Percentiles rank a stretch among this genome's conserved stretches.
Conservation (phyloP, 2,329 filamentous ascomycete genomes). For the Trichoderma sp. region DNA sequence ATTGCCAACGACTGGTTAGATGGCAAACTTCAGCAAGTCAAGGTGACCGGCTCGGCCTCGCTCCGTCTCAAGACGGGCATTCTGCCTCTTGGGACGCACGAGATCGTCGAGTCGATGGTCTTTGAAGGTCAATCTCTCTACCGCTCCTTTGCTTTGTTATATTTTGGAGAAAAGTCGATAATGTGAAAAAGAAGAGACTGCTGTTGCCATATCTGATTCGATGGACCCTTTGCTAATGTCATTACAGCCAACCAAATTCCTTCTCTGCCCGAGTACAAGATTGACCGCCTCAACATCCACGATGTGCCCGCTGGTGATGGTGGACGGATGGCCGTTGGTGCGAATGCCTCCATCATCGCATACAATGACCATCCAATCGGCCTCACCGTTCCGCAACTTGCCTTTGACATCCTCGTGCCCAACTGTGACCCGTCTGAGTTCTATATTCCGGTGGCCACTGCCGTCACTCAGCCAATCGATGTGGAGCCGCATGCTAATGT, state of each 20-base stretch:
- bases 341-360: slow-evolving; percentile 73
- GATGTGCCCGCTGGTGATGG: slow-evolving; percentile 61
- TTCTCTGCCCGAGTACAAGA: slow-evolving; percentile 76
- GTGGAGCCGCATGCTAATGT: slow-evolving; percentile 71
- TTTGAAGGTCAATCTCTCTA: slow-evolving; percentile 83
- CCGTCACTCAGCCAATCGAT: slow-evolving; percentile 66
- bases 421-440: slow-evolving; percentile 74
- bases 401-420: slow-evolving; percentile 82
- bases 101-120: slow-evolving; percentile 71
- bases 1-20: slow-evolving; percentile 89
- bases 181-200: slow-evolving; percentile 31
- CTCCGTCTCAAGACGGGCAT: slow-evolving; percentile 78
- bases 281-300: slow-evolving; percentile 76
- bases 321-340: slow-evolving; percentile 69
- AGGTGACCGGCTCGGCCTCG: slow-evolving; percentile 71
- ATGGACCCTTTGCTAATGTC: slow-evolving; percentile 37
- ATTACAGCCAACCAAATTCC: slow-evolving; percentile 69
- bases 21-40: slow-evolving; percentile 71
- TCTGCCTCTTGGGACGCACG: slow-evolving; percentile 75
- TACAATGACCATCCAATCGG: slow-evolving; percentile 78
- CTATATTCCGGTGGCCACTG: slow-evolving; percentile 77
- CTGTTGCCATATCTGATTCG: slow-evolving; percentile 29
- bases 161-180: slow-evolving; percentile 61
- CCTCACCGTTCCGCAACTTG: slow-evolving; percentile 74
- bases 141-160: slow-evolving; percentile 61